A percentile compares a stretch with the other conserved stretches of the same genome.
phyloP scores from a whole-genome alignment of 164 flowering plant species.

The Berberis vulgaris region DNA sequence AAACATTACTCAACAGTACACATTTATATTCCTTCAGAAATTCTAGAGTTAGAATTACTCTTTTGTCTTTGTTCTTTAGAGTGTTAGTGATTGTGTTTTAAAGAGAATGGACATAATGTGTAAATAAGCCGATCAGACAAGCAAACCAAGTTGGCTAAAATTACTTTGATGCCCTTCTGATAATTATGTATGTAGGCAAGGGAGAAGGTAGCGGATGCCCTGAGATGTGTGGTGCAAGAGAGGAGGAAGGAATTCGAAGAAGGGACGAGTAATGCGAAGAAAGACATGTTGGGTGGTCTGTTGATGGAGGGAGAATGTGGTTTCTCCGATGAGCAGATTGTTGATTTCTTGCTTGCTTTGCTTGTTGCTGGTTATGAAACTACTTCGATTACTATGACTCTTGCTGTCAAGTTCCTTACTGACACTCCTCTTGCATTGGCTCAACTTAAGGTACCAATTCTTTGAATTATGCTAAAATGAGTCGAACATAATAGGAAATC shows the following conservation, averaged over 20 bases:
- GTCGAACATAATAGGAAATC: too few relatives aligned
- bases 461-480: neutral
- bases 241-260: constrained; percentile 25
- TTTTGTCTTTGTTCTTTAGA: too few relatives aligned
- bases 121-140: too few relatives aligned
- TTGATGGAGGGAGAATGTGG: constrained; percentile 39
- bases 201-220: constrained; percentile 74
- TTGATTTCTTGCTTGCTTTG: constrained; percentile 78
- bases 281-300: constrained; percentile 76
- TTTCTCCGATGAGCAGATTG: constrained; percentile 77
- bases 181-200: constrained; percentile 41
- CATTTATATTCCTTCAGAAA: too few relatives aligned
- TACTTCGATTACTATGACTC: constrained; percentile 92
- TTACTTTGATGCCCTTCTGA: neutral
- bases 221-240: constrained; percentile 48
- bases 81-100: too few relatives aligned
- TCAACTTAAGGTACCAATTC: constrained; percentile 53
- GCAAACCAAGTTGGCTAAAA: neutral
- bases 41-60: too few relatives aligned
- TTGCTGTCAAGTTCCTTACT: constrained; percentile 83
- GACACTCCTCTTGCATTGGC: constrained; percentile 80
- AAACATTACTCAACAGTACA: neutral
- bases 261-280: constrained; percentile 31
- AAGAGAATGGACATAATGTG: too few relatives aligned
- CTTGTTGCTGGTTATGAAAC: constrained; percentile 95